Evolutionary conservation across 148 eudicot species (phyloP), one percentile per base, ranked within the genome.

Genomic region (Fallopia convolvulus): DNA sequence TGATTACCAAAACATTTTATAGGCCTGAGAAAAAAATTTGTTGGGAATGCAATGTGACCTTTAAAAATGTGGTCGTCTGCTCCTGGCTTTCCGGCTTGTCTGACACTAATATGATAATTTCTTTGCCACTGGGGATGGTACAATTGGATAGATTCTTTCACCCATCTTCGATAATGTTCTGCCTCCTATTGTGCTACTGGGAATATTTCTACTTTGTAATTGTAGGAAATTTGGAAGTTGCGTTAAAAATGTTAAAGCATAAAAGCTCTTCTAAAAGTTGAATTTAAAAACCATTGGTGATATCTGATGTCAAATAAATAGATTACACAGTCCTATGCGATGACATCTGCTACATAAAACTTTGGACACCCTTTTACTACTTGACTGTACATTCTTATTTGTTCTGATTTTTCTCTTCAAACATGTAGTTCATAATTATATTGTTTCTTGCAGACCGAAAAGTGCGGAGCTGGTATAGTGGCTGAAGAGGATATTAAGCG

Each of bases 391-490:
- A 12, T 65, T 36, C 41, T 32, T 32, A 4, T 30, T 10, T 65
- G 41, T 3, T 65, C 70, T 33, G 32, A 15, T 36, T 33, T 17
- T 33, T 68, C 42, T 68, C 36, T 68, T 68, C 46, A 68, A 68
- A 68, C 72, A 68, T 68, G 42, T 68, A 33, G 11, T 68, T 68
- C 21, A 23, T 0, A 58, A 44, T 61, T 81, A 75, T 76, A 68
- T 60, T 81, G 76, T 86, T 82, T 78, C 63, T 75, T 84, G 80
- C 88, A 96, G 99, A 96, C 99, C 40, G 98, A 96, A 84, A 96
- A 93, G 84, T 96, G 99, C 80, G 99, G 99, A 77, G 83, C 93
- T 66, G 99, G 99, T 75, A 85, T 96, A 80, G 94, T 93, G 77
- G 98, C 97, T 53, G 93, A 91, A 77, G 99, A 96, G 89, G 97